A percentile compares a stretch with the other conserved stretches of the same genome.
These are phyloP conservation scores for Deuterostichococcus epilithicus DNA, from an alignment of 139 green algal species.

Conservation along the genomic window DNA sequence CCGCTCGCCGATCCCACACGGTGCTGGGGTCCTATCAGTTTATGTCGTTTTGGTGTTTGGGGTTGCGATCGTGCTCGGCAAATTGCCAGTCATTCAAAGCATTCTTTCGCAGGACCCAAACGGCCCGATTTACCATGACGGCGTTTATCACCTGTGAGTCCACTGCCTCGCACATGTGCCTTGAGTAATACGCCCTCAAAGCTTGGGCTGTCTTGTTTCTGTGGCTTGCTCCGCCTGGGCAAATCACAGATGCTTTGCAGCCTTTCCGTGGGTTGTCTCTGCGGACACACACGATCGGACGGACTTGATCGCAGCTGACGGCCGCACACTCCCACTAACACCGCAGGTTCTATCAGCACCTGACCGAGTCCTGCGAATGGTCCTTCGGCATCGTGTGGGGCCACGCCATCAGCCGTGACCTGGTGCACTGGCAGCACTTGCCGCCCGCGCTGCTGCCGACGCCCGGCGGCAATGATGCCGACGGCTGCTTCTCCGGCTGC, in stretches of 20 bases:
- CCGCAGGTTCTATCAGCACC: slow-evolving; percentile 78
- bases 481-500: slow-evolving; percentile 82
- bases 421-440: slow-evolving; percentile 71
- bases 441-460: slow-evolving; percentile 69
- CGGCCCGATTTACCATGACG: slow-evolving; percentile 20
- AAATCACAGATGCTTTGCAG: not conserved
- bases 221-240: not conserved
- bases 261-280: not conserved
- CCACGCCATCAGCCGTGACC: slow-evolving; percentile 55
- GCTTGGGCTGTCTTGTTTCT: not conserved
- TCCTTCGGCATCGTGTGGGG: slow-evolving; percentile 82
- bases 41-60: too few species aligned
- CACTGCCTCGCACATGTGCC: not conserved
- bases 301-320: slow-evolving; percentile 4
- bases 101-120: slow-evolving; percentile 22
- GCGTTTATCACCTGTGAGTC: slow-evolving; percentile 35
- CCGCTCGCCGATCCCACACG: too few species aligned
- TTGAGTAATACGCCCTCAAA: not conserved
- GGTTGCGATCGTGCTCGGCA: too few species aligned
- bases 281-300: slow-evolving; percentile 6
- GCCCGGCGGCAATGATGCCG: slow-evolving; percentile 58
- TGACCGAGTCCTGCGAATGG: slow-evolving; percentile 65
- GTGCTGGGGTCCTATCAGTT: too few species aligned
- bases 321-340: not conserved
- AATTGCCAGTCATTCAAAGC: too few species aligned